Conservation (phyloP, 345 rosid genomes). For the Arabidopsis arenosa region DNA sequence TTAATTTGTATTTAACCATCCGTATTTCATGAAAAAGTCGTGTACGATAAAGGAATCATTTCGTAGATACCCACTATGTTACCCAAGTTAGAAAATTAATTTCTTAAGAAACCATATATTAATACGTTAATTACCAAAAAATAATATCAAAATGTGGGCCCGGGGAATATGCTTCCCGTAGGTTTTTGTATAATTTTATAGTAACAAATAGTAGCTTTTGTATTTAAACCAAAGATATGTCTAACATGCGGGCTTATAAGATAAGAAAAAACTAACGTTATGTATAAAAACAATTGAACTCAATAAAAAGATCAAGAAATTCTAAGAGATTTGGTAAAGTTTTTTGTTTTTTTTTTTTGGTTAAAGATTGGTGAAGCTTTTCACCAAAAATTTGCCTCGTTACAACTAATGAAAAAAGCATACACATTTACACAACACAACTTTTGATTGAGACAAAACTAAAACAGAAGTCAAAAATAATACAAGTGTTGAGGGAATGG, state of each 20-base stretch:
- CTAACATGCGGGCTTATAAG: background rate
- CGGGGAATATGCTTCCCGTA: constrained; percentile 3
- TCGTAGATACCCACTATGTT: constrained; percentile 28
- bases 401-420: background rate
- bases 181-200: background rate
- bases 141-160: constrained; percentile 7
- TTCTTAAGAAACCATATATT: background rate
- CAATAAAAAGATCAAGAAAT: background rate
- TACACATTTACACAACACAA: background rate
- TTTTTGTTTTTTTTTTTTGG: background rate
- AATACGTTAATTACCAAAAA: constrained; percentile 8
- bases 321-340: background rate
- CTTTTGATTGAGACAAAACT: background rate
- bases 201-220: background rate
- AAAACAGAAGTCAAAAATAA: constrained; percentile 15
- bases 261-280: background rate
- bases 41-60: constrained; percentile 36
- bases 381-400: background rate
- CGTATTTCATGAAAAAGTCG: constrained; percentile 25
- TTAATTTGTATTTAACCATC: constrained; percentile 18
- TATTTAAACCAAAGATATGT: background rate
- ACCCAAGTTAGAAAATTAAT: constrained; percentile 1
- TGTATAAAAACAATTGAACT: background rate
- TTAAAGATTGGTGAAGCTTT: too few relatives aligned
- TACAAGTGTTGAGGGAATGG: constrained; percentile 40